Evolutionary conservation across 2,329 filamentous ascomycete genomes (phyloP).

Genomic region (Fusarium stilboides): DNA sequence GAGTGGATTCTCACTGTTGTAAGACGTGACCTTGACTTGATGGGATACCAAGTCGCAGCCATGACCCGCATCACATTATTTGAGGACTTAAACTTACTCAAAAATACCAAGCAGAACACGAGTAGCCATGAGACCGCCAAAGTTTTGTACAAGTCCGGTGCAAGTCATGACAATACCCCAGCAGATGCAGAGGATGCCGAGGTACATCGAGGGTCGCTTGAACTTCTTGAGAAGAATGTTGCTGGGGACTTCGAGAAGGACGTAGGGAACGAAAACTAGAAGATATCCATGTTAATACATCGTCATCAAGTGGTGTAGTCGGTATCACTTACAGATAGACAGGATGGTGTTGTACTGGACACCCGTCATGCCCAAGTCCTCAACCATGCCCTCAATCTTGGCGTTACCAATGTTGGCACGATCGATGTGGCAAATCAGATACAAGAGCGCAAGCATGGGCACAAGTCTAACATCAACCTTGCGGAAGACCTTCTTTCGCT

Average conservation of each 20-base stretch:
- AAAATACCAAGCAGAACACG: constrained; percentile 77
- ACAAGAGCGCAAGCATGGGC: constrained; percentile 69
- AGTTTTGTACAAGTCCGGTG: constrained; percentile 73
- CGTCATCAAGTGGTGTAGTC: not conserved
- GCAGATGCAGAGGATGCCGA: constrained; percentile 51
- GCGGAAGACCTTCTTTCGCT: constrained; percentile 44
- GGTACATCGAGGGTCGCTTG: constrained; percentile 46
- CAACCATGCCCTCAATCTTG: constrained; percentile 61
- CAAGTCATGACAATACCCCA: constrained; percentile 77
- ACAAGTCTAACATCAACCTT: constrained; percentile 55
- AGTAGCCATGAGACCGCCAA: constrained; percentile 72
- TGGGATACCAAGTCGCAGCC: too few species aligned
- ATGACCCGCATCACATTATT: not conserved
- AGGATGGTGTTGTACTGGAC: constrained; percentile 72
- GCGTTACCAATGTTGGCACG: constrained; percentile 67
- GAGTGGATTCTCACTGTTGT: not conserved
- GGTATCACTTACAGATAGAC: constrained; percentile 74
- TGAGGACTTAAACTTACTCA: constrained; percentile 59
- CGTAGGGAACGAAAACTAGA: constrained; percentile 44
- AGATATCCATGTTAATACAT: not conserved
- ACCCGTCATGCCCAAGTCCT: constrained; percentile 64
- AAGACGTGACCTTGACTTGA: too few species aligned
- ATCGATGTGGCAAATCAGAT: constrained; percentile 71
- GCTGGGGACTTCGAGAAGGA: constrained; percentile 47
- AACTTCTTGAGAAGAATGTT: constrained; percentile 49